These are phyloP conservation scores for Drechslerella dactyloides DNA, from an alignment of 2,329 filamentous ascomycete species.

Conservation along the genomic window DNA sequence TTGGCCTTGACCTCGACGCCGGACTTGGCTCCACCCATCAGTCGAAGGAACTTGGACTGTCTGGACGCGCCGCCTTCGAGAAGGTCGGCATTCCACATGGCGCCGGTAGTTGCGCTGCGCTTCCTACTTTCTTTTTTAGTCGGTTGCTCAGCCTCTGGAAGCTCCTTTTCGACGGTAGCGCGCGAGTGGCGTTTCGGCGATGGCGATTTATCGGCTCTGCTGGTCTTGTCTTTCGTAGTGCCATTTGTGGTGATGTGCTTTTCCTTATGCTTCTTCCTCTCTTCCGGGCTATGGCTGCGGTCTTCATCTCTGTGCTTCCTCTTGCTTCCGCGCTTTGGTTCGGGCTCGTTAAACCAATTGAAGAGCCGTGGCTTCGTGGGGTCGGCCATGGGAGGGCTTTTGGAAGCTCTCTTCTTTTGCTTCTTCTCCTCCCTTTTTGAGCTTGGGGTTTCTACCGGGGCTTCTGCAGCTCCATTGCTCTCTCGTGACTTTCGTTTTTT, in stretches of 20 bases:
- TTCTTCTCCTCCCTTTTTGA: slow-evolving; percentile 25
- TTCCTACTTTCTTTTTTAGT: slow-evolving; percentile 4
- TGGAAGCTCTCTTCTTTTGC: slow-evolving; percentile 18
- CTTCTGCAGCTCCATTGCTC: background rate
- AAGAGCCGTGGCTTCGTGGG: slow-evolving; percentile 36
- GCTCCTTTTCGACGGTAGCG: slow-evolving; percentile 11
- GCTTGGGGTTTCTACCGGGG: background rate
- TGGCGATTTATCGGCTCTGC: background rate
- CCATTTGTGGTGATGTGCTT: slow-evolving; percentile 12
- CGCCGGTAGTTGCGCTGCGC: background rate
- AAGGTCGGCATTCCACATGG: slow-evolving; percentile 33
- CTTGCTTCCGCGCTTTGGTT: slow-evolving; percentile 24
- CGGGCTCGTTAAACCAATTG: slow-evolving; percentile 38
- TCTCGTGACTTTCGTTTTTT: slow-evolving; percentile 35
- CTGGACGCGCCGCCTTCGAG: slow-evolving; percentile 32
- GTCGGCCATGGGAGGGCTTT: slow-evolving; percentile 22
- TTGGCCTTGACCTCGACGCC: slow-evolving; percentile 22
- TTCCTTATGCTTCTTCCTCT: slow-evolving; percentile 30
- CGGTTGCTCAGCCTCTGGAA: slow-evolving; percentile 14
- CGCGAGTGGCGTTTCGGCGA: slow-evolving; percentile 11
- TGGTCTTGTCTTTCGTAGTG: background rate
- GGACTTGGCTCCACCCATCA: slow-evolving; percentile 37
- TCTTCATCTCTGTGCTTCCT: slow-evolving; percentile 22
- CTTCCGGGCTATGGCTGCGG: background rate
- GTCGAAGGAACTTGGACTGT: slow-evolving; percentile 39